phyloP scores from a whole-genome alignment of 2,329 filamentous ascomycete genomes.

The Arthrobotrys entomopaga region DNA sequence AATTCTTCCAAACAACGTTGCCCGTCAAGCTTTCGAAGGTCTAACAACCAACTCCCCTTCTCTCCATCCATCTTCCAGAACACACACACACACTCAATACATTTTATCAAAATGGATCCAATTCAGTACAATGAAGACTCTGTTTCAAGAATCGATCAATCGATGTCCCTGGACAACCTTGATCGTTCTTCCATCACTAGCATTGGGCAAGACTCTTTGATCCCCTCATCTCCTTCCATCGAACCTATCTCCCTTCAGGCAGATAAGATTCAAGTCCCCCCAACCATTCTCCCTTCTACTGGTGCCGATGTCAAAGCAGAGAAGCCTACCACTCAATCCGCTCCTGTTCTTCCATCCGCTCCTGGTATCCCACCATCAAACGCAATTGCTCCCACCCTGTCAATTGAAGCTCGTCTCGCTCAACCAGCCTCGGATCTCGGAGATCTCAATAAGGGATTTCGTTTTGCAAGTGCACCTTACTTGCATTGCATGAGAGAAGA shows the following conservation, averaged over 20 bases:
- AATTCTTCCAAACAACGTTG: too few relatives aligned
- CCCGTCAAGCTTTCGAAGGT: too few relatives aligned
- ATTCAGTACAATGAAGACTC: conserved; percentile 1
- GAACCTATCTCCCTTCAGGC: background rate
- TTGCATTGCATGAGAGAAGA: too few relatives aligned
- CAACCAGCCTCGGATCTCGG: background rate
- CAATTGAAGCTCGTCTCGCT: background rate
- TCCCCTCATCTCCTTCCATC: background rate
- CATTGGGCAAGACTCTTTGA: background rate
- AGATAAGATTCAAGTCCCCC: conserved; percentile 18
- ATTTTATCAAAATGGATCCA: conserved; percentile 17
- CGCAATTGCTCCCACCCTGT: background rate
- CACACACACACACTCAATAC: background rate
- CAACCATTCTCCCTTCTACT: conserved; percentile 14
- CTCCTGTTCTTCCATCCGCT: background rate
- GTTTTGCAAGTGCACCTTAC: too few relatives aligned
- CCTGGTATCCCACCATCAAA: background rate
- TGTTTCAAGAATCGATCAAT: conserved; percentile 1
- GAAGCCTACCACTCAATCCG: background rate
- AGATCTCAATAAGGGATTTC: too few relatives aligned
- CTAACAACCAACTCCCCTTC: too few relatives aligned
- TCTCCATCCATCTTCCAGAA: background rate
- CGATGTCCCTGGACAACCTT: background rate
- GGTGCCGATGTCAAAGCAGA: conserved; percentile 14
- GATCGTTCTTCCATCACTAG: conserved; percentile 7